Conservation (phyloP, 805 yeast genomes). For the Zygoascus bituminiphila region DNA sequence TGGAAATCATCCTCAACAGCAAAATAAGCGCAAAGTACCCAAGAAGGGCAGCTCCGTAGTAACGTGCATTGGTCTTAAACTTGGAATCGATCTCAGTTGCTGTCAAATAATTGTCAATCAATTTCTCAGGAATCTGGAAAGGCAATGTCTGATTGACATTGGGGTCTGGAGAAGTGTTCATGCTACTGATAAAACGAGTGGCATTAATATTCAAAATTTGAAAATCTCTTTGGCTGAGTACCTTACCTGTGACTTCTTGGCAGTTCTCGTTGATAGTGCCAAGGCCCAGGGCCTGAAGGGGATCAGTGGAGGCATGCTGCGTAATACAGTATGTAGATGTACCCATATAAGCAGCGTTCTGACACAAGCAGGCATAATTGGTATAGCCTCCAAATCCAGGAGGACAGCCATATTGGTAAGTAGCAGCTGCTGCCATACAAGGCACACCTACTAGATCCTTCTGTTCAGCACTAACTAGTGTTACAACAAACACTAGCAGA, state of each 20-base stretch:
- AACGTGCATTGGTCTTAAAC: neutral
- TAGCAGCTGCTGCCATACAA: slow-evolving; percentile 9
- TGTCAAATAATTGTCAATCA: slow-evolving; percentile 1
- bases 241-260: neutral
- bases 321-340: neutral
- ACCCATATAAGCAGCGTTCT: neutral
- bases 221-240: slow-evolving; percentile 5
- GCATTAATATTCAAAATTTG: slow-evolving; percentile 9
- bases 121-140: slow-evolving; percentile 1
- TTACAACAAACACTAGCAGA: neutral
- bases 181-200: slow-evolving; percentile 1
- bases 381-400: neutral
- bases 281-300: neutral
- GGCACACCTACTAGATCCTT: neutral
- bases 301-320: neutral
- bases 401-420: slow-evolving; percentile 8
- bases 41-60: slow-evolving; percentile 1
- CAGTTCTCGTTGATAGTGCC: neutral
- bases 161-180: neutral
- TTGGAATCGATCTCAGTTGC: neutral
- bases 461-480: neutral
- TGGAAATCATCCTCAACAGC: neutral
- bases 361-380: slow-evolving; percentile 1
- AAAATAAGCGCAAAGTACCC: slow-evolving; percentile 7
- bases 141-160: slow-evolving; percentile 4